A percentile compares a stretch with the other conserved stretches of the same genome.
Evolutionary conservation across 495 filamentous ascomycete genomes (phyloP).

Genomic region (Pyrenopolyporus hunteri): DNA sequence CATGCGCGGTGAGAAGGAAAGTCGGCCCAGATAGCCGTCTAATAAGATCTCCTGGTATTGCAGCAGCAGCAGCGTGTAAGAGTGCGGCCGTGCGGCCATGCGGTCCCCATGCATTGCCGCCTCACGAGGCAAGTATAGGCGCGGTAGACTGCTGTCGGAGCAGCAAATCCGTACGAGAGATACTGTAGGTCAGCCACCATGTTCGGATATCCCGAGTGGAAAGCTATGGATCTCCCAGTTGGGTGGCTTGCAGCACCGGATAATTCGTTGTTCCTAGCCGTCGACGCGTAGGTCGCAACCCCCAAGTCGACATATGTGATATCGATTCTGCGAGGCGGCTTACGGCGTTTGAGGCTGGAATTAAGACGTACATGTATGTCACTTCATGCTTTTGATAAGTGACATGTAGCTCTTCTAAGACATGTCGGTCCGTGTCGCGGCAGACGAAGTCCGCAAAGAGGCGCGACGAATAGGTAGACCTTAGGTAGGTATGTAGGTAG

Average conservation of each 20-base stretch:
- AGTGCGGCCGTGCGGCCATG: too few species aligned
- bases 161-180: constrained; percentile 16
- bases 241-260: constrained; percentile 4
- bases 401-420: background rate
- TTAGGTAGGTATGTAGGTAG: too few species aligned
- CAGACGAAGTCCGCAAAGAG: background rate
- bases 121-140: constrained; percentile 15
- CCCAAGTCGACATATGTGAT: too few species aligned
- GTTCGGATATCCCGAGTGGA: constrained; percentile 31
- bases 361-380: background rate
- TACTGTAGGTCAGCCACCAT: constrained; percentile 34
- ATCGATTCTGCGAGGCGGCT: constrained; percentile 1
- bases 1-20: constrained; percentile 19
- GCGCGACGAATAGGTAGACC: background rate
- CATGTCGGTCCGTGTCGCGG: background rate
- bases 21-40: constrained; percentile 22
- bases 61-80: constrained; percentile 16
- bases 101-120: constrained; percentile 15
- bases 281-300: too few species aligned
- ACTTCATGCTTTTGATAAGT: background rate
- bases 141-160: constrained; percentile 20
- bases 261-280: constrained; percentile 16
- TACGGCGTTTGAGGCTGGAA: background rate
- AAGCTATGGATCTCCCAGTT: background rate
- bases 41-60: constrained; percentile 39